A percentile compares a stretch with the other conserved stretches of the same genome.
These are phyloP conservation scores for Fusarium heterosporum DNA, from an alignment of 2,329 filamentous ascomycete genomes.

Conservation along the genomic window DNA sequence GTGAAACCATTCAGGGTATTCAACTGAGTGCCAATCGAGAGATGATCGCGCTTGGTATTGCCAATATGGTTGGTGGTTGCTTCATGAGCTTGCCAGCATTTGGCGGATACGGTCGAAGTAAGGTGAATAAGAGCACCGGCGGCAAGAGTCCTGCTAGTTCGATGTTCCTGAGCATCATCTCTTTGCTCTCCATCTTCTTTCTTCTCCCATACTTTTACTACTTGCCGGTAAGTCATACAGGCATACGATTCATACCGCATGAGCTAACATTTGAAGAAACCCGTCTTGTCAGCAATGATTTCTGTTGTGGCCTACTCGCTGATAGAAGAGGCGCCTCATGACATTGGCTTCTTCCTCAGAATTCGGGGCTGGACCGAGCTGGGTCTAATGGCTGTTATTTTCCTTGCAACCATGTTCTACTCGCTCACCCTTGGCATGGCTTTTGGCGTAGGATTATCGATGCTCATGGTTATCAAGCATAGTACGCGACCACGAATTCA, in stretches of 20 bases:
- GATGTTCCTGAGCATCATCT: conserved; percentile 84
- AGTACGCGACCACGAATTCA: conserved; percentile 93
- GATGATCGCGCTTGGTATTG: conserved; percentile 88
- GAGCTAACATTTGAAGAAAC: conserved; percentile 71
- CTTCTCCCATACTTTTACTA: conserved; percentile 94
- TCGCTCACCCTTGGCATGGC: conserved; percentile 94
- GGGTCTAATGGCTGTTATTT: conserved; percentile 88
- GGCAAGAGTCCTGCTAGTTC: conserved; percentile 95
- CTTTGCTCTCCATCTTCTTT: conserved; percentile 82
- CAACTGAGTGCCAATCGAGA: conserved; percentile 91
- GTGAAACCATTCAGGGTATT: conserved; percentile 79
- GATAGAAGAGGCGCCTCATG: conserved; percentile 94
- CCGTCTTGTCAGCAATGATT: conserved; percentile 92
- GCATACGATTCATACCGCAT: neutral
- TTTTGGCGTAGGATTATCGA: conserved; percentile 89
- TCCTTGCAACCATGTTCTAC: conserved; percentile 93
- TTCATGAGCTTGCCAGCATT: conserved; percentile 95
- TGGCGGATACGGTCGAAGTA: conserved; percentile 95
- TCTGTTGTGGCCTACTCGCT: conserved; percentile 94
- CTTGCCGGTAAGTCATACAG: conserved; percentile 76
- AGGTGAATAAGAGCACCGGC: conserved; percentile 92
- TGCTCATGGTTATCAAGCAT: conserved; percentile 90
- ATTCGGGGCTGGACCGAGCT: conserved; percentile 91
- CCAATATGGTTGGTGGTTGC: conserved; percentile 90
- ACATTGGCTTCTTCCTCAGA: conserved; percentile 87